Conservation (phyloP, 257 asterid species). For the Solanum phureja region DNA sequence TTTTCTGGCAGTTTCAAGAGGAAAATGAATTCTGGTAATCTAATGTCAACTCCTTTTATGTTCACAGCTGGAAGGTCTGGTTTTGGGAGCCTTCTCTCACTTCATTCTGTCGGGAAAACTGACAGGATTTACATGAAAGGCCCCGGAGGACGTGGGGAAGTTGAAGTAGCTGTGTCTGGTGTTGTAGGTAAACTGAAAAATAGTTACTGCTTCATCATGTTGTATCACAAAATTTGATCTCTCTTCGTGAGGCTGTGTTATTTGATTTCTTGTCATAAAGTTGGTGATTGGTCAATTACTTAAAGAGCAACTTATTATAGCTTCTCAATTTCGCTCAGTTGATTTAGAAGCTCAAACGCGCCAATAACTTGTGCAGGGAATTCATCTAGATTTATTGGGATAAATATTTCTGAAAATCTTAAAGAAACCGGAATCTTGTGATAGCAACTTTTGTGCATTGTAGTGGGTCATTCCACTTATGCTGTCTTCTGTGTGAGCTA, state of each 20-base stretch:
- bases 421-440: neutral
- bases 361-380: neutral
- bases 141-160: constrained; percentile 99
- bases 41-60: neutral
- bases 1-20: neutral
- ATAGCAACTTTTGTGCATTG: neutral
- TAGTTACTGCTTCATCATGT: neutral
- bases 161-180: constrained; percentile 98
- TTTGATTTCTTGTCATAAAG: neutral
- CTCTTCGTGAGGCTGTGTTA: neutral
- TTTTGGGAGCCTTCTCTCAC: constrained; percentile 88
- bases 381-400: neutral
- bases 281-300: neutral
- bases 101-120: constrained; percentile 77
- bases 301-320: neutral
- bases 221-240: neutral
- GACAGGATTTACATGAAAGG: constrained; percentile 96
- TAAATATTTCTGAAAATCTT: neutral
- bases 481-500: neutral
- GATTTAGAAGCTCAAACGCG: neutral
- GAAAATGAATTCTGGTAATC: neutral
- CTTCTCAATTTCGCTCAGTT: neutral
- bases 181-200: constrained; percentile 53
- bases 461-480: neutral
- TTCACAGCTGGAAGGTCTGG: constrained; percentile 82